Evolutionary conservation across 2,329 filamentous ascomycete genomes (phyloP).

Genomic region (Dendryphion nanum): DNA sequence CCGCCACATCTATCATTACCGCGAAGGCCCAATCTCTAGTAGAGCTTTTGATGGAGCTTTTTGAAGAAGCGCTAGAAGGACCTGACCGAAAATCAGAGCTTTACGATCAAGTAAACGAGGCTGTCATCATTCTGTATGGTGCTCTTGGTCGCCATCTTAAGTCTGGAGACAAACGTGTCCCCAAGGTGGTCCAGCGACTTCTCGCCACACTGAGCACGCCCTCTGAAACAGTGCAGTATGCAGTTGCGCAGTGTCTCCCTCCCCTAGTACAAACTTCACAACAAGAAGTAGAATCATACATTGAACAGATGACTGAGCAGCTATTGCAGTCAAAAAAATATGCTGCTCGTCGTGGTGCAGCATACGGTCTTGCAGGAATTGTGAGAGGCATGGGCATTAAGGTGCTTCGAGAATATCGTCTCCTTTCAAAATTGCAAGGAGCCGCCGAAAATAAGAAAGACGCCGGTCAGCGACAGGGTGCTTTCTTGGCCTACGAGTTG

Average conservation of each 20-base stretch:
- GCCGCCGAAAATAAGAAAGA: conserved; percentile 97
- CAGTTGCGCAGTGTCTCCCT: conserved; percentile 89
- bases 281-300: conserved; percentile 75
- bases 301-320: conserved; percentile 75
- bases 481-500: conserved; percentile 86
- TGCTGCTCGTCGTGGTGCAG: conserved; percentile 86
- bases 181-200: conserved; percentile 81
- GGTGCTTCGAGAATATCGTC: conserved; percentile 78
- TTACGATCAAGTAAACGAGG: conserved; percentile 90
- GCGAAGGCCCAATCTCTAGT: conserved; percentile 78
- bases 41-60: conserved; percentile 86
- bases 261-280: conserved; percentile 81
- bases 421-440: conserved; percentile 75
- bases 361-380: conserved; percentile 90
- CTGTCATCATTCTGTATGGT: conserved; percentile 96
- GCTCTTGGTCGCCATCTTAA: conserved; percentile 86
- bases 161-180: conserved; percentile 80
- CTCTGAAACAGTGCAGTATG: conserved; percentile 95
- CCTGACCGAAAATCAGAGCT: conserved; percentile 78
- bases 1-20: conserved; percentile 77
- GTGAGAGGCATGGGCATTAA: conserved; percentile 84
- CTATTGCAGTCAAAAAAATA: conserved; percentile 89
- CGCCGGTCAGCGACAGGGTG: conserved; percentile 80
- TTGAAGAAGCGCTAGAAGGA: conserved; percentile 82
- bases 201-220: conserved; percentile 87